phyloP scores from a whole-genome alignment of 202 grass and related monocot species.

The Alloteropsis angusta region DNA sequence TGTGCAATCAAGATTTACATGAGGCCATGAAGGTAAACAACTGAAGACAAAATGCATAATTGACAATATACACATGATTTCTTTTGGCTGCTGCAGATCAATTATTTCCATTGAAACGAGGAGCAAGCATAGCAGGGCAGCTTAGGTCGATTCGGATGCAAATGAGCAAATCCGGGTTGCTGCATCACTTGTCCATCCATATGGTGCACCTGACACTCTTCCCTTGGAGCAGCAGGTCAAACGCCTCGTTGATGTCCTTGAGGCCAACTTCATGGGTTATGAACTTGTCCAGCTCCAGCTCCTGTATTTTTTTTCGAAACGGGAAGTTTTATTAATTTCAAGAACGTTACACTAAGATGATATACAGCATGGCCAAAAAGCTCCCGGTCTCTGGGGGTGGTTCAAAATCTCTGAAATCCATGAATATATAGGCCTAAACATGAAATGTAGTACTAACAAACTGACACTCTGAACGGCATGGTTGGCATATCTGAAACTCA shows the following conservation, averaged over 20 bases:
- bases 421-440: background rate
- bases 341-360: too few relatives aligned
- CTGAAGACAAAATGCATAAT: background rate
- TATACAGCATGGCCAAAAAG: too few relatives aligned
- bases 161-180: background rate
- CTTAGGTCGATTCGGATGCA: background rate
- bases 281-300: slow-evolving; percentile 79
- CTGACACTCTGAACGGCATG: background rate
- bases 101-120: slow-evolving; percentile 6
- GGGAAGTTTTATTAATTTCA: too few relatives aligned
- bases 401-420: background rate
- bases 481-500: background rate
- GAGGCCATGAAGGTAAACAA: background rate
- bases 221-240: slow-evolving; percentile 69
- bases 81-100: background rate
- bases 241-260: slow-evolving; percentile 74
- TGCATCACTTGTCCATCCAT: slow-evolving; percentile 73
- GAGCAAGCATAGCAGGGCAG: background rate
- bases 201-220: slow-evolving; percentile 81
- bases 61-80: background rate
- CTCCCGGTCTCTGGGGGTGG: too few relatives aligned
- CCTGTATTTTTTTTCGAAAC: too few relatives aligned
- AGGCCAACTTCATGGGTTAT: slow-evolving; percentile 69
- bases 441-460: background rate
- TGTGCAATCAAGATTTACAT: background rate